Evolutionary conservation across 2,329 filamentous ascomycete species (phyloP).

Genomic region (Penicillium brevicompactum): DNA sequence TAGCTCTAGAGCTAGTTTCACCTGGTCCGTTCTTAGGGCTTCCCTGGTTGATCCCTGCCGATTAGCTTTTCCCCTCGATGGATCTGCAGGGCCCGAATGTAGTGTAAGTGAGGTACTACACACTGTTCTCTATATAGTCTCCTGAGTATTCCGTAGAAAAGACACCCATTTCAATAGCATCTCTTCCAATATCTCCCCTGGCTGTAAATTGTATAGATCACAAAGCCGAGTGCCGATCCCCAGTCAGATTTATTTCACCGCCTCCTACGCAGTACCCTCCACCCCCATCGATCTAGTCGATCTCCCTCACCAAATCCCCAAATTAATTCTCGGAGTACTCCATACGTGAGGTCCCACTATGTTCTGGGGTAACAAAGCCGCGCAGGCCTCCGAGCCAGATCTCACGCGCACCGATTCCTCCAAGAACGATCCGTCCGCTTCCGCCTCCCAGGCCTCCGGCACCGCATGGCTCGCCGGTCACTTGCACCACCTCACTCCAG

Average conservation of each 20-base stretch:
- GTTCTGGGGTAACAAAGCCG: constrained; percentile 36
- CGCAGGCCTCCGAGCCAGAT: constrained; percentile 30
- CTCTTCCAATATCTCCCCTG: neutral
- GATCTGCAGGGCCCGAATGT: neutral
- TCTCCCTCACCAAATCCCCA: neutral
- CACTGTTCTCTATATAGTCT: too few relatives aligned
- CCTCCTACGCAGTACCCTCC: constrained; percentile 4
- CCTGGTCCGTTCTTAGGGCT: neutral
- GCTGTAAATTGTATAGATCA: neutral
- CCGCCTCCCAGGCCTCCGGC: constrained; percentile 38
- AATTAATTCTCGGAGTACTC: neutral
- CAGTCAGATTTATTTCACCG: constrained; percentile 6
- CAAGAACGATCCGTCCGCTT: constrained; percentile 39
- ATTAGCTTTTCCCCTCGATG: constrained; percentile 4
- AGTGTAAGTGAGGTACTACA: too few relatives aligned
- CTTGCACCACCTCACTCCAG: constrained; percentile 71
- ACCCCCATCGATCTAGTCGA: neutral
- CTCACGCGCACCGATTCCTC: constrained; percentile 30
- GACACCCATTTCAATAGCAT: neutral
- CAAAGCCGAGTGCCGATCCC: neutral
- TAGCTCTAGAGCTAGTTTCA: neutral
- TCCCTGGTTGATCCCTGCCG: constrained; percentile 1
- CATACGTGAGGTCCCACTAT: constrained; percentile 18
- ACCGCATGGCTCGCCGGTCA: constrained; percentile 62
- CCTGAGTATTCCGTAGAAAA: too few relatives aligned